Base-by-base conservation (phyloP, 2,329 filamentous ascomycete genomes). In the Paramyrothecium sp. region DNA sequence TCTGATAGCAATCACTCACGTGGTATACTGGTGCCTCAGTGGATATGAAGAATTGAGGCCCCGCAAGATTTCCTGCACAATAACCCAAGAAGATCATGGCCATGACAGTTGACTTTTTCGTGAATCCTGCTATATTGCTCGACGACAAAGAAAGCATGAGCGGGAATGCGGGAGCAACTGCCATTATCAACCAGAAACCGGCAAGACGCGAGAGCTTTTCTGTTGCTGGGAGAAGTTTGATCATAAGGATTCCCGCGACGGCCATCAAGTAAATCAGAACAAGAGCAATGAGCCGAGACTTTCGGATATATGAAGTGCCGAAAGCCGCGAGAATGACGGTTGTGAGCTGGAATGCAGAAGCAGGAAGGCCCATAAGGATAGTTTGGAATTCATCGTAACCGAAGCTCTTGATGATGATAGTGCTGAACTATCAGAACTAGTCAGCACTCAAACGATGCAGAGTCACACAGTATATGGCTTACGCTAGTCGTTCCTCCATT, bases 91-190 rank as follows among this genome's bases (percentile, higher is more conserved):
- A 87, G 58, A 84, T 56, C 62, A 82, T 78, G 1, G 84, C 82
- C 10, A 86, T 79, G 7, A 82, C 80, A 11, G 82, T 78, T 1
- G 78, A 77, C 63, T 86, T 87, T 71, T 88, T 88, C 2, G 84
- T 87, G 53, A 85, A 82, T 0, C 85, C 85, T 12, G 79, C 84
- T 11, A 86, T 74, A 63, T 87, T 87, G 7, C 83, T 77, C 0
- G 79, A 78, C 26, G 84, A 75, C 71, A 87, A 77, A 11, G 81
- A 81, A 68, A 87, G 76, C 52, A 78, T 72, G 20, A 87, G 74
- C 21, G 63, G 61, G 54, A 65, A 65, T 3, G 58, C 58, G 4
- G 56, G 60, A 77, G 83, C 63, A 80, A 78, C 0, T 80, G 83
- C 3, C 83, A 84, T 30, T 4, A 87, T 76, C 86, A 88, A 54